Evolutionary conservation across 2,329 filamentous ascomycete genomes (phyloP).

Genomic region (Colletotrichum truncatum): DNA sequence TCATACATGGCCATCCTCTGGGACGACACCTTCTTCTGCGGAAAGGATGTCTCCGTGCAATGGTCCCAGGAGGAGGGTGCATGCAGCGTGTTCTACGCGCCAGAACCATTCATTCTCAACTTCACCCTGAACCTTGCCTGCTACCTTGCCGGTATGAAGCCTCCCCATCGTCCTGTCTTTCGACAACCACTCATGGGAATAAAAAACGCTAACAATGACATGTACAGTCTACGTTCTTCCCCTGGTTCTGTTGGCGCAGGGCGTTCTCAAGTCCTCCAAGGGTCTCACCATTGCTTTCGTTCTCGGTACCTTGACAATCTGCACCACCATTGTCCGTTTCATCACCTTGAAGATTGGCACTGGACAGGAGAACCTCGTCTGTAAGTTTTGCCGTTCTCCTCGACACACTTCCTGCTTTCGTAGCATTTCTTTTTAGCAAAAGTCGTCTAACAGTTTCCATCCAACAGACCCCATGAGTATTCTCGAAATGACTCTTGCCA

Average conservation of each 20-base stretch:
- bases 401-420: too few relatives aligned
- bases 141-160: constrained; percentile 39
- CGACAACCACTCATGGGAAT: neutral
- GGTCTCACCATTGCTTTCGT: constrained; percentile 35
- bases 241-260: constrained; percentile 39
- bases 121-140: constrained; percentile 44
- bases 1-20: constrained; percentile 43
- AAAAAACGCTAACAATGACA: neutral
- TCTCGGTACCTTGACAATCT: constrained; percentile 36
- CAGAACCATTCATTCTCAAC: constrained; percentile 44
- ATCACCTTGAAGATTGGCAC: constrained; percentile 35
- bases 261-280: constrained; percentile 33
- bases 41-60: constrained; percentile 42
- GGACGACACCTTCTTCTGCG: constrained; percentile 46
- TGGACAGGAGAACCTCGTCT: constrained; percentile 37
- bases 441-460: neutral
- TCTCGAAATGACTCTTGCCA: constrained; percentile 35
- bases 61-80: constrained; percentile 46
- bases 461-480: constrained; percentile 33
- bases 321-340: constrained; percentile 37
- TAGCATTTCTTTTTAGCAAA: neutral
- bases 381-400: too few relatives aligned
- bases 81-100: constrained; percentile 45
- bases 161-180: too few relatives aligned
- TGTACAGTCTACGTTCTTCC: constrained; percentile 42